phyloP scores from a whole-genome alignment of 495 filamentous ascomycete genomes.

The Evansstolkia leycettana region DNA sequence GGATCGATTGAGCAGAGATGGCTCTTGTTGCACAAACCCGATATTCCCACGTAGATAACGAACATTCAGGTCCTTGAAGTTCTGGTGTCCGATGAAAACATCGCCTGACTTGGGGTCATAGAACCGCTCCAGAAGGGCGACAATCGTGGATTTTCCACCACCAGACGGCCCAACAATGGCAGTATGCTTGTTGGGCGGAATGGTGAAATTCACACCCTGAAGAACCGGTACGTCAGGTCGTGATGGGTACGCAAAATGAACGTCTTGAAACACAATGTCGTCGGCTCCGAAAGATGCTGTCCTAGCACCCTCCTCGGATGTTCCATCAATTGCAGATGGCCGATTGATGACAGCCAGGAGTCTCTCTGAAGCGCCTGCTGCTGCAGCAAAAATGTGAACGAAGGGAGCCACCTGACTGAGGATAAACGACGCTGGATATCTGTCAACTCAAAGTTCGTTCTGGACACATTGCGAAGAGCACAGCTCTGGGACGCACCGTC shows the following conservation, averaged over 20 bases:
- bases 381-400: conserved; percentile 44
- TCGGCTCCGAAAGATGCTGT: conserved; percentile 18
- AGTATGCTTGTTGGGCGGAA: conserved; percentile 46
- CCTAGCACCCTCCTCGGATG: too few species aligned
- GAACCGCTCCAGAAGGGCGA: conserved; percentile 40
- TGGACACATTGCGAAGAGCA: background rate
- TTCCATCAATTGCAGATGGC: conserved; percentile 35
- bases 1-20: conserved; percentile 50
- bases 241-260: conserved; percentile 52
- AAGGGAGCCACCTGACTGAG: conserved; percentile 54
- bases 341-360: conserved; percentile 40
- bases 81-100: conserved; percentile 39
- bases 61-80: conserved; percentile 43
- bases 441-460: conserved; percentile 5
- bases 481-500: conserved; percentile 45
- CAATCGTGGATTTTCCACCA: conserved; percentile 61
- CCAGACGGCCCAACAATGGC: conserved; percentile 60
- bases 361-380: conserved; percentile 40
- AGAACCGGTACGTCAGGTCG: conserved; percentile 44
- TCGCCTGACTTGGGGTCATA: conserved; percentile 32
- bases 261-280: conserved; percentile 29
- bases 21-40: conserved; percentile 56
- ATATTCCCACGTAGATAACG: conserved; percentile 43
- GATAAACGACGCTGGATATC: conserved; percentile 40
- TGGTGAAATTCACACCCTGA: conserved; percentile 34